Evolutionary conservation across 148 eudicot genomes (phyloP), one percentile per base, ranked within the genome.

Genomic region (Rhododendron williamsianum): DNA sequence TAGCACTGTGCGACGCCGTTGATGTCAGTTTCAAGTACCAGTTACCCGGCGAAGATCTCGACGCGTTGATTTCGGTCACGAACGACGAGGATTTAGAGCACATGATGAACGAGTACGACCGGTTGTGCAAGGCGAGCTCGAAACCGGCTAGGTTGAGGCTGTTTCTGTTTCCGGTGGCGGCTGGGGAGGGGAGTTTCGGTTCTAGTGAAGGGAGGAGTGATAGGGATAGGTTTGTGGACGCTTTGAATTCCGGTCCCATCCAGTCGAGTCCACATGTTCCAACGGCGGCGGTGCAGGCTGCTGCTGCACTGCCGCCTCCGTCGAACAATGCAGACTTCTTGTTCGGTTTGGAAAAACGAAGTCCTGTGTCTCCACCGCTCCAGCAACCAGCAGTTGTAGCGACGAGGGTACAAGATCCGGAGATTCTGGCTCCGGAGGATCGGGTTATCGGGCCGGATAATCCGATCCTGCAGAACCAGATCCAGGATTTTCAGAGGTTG

Each of bases 91-190:
- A 96, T 88, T 83, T 96, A 18, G 98, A 96, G 35, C 94, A 96
- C 48, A 93, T 94, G 98, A 94, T 96, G 98, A 89, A 91, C 51
- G 98, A 96, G 90, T 94, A 93, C 52, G 98, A 96, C 84, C 91
- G 98, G 21, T 82, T 92, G 25, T 90, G n/a, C 63, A 87, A 93
- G 45, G 89, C 86, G 1, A 90, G 95, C 0, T 80, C 94, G 15
- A 93, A 91, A 78, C 95, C 99, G 46, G 90, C 94, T 6, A 85
- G 99, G 67, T 82, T 96, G 41, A 81, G 98, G 81, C 5, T 96
- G 38, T 96, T 96, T 79, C 74, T 93, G 60, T 92, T 94, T 41
- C 88, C 91, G 35, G 60, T 51, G 81, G 85, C 87, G n/a, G 81
- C 54, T 1, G 54, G 6, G 9, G 36, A 12, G 21, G 83, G 86